These are phyloP conservation scores for Sanghuangporus baumii DNA, from an alignment of 1,284 basidiomycete genomes.

Conservation along the genomic window DNA sequence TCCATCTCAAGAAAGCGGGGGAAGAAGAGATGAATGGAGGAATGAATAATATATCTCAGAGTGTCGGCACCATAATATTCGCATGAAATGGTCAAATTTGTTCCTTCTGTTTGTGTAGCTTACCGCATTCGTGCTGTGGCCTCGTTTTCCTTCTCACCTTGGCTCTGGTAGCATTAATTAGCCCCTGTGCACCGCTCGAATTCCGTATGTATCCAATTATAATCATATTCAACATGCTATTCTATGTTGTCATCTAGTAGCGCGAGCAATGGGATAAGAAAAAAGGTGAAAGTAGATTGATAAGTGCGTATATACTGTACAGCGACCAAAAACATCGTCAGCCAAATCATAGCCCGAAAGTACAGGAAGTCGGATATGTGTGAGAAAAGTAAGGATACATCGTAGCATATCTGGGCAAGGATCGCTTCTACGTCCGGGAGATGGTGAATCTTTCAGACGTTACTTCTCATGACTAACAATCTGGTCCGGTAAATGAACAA, in stretches of 20 bases:
- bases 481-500: background rate
- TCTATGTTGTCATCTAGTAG: background rate
- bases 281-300: background rate
- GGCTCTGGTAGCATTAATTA: no score
- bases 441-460: constrained; percentile 56
- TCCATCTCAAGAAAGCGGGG: constrained; percentile 4
- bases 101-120: no score
- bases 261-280: background rate
- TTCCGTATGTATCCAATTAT: background rate
- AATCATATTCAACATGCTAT: background rate
- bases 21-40: background rate
- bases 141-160: no score
- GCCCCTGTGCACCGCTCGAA: no score
- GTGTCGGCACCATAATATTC: background rate
- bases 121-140: no score
- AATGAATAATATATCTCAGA: background rate
- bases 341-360: background rate
- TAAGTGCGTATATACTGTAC: background rate
- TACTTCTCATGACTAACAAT: constrained; percentile 36
- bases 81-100: background rate
- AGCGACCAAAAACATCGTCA: background rate
- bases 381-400: background rate
- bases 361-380: background rate
- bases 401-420: constrained; percentile 29
- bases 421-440: constrained; percentile 56